Base-by-base conservation (phyloP, 495 filamentous ascomycete genomes). In the Bathelium albidoporum region DNA sequence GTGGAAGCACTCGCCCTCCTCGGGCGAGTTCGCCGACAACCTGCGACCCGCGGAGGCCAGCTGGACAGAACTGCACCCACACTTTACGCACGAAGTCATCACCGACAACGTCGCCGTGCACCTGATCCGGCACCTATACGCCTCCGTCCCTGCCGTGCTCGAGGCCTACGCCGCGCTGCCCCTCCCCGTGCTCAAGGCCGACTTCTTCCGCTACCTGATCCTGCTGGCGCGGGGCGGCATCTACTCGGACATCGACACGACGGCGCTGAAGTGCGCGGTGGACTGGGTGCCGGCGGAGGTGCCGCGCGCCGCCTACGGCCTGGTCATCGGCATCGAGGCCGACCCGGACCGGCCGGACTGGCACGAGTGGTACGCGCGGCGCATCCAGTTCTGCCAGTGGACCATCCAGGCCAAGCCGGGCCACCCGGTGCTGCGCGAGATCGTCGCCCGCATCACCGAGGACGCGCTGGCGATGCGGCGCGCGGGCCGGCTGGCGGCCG, bases 301-400 rank as follows among this genome's bases (percentile, higher is more conserved):
- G 20, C 89, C 93, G 43, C 82, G 85, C 59, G 82, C 83, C 58
- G 82, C 84, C 2, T 81, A 96, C 63, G 95, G 94, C 2, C 77
- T 97, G 36, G 86, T 97, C 26, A 81, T 97, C 67, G 94, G 94
- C 49, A 97, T 98, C 64, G 94, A 98, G 74, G 94, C 94, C 2
- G 94, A 98, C 70, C 92, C 94, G 1, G 91, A 97, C 73, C 82
- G 94, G 45, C 81, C 83, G 1, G 94, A 98, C 69, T 98, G 94
- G 94, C 82, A 84, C 36, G 81, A 95, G 0, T 98, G 94, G 94
- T 98, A 97, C 75, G 91, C 90, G 60, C 87, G 94, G 60, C 81
- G 94, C 31, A 90, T 98, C 59, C 94, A 98, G 70, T 98, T 98
- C 74, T 98, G 94, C 74, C 94, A 98, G 72, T 98, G 94, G 94